These are phyloP conservation scores for Mycena vulgaris DNA, from an alignment of 768 basidiomycete genomes.

Conservation along the genomic window DNA sequence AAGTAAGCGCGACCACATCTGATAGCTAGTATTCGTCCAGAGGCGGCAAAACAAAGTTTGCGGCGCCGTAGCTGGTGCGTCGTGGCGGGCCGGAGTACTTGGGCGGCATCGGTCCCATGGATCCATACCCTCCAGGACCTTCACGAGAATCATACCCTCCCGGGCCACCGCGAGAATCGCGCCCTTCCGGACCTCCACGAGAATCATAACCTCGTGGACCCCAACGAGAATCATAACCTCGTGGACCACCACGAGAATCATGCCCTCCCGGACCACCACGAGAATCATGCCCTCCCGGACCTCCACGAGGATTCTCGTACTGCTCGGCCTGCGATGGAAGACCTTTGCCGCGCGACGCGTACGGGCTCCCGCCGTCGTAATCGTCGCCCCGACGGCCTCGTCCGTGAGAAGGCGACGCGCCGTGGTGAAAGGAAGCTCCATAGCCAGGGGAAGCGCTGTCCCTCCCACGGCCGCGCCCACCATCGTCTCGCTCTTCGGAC, in stretches of 20 bases:
- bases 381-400: not conserved
- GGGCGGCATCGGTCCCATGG: conserved; percentile 19
- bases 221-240: no score
- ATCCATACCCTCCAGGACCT: conserved; percentile 12
- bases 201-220: no score
- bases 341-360: not conserved
- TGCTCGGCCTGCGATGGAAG: not conserved
- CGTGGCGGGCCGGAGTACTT: conserved; percentile 23
- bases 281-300: no score
- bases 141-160: no score
- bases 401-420: not conserved
- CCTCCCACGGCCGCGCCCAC: not conserved
- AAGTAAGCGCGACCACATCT: conserved; percentile 8
- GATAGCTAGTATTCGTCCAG: conserved; percentile 17
- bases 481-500: not conserved
- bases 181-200: no score
- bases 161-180: no score
- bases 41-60: conserved; percentile 23
- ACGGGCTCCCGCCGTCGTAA: not conserved
- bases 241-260: no score
- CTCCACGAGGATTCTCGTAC: not conserved
- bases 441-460: not conserved
- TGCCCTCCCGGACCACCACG: no score
- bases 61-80: conserved; percentile 25
- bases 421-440: not conserved